phyloP scores from a whole-genome alignment of 352 stramenopile species.

The Hyaloperonospora arabidopsidis region DNA sequence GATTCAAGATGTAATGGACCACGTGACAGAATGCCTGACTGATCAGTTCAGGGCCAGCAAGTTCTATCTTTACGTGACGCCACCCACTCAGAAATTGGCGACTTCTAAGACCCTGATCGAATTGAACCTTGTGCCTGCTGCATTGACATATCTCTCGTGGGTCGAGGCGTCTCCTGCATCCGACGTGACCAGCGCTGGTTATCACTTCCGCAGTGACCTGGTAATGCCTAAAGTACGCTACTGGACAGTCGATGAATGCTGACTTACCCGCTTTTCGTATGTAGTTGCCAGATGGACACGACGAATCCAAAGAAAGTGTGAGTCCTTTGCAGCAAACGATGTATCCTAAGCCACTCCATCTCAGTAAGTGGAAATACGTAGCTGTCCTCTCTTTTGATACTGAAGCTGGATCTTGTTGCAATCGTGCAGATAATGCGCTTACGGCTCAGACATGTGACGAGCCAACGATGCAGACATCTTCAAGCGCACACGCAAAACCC shows the following conservation, averaged over 20 bases:
- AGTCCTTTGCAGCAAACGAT: constrained; percentile 17
- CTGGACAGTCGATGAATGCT: neutral
- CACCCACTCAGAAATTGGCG: constrained; percentile 57
- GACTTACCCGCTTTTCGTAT: constrained; percentile 1
- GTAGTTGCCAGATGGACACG: constrained; percentile 29
- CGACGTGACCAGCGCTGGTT: constrained; percentile 24
- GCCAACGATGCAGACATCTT: constrained; percentile 22
- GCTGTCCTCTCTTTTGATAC: neutral
- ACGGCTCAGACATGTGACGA: constrained; percentile 21
- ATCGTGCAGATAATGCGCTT: constrained; percentile 23
- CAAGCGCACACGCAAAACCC: constrained; percentile 25
- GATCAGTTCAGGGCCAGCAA: constrained; percentile 12
- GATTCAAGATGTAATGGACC: constrained; percentile 55
- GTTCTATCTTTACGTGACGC: constrained; percentile 80
- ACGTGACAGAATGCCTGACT: constrained; percentile 50
- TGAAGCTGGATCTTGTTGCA: constrained; percentile 9
- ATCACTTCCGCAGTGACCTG: constrained; percentile 55
- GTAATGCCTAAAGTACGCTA: constrained; percentile 21
- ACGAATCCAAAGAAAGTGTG: constrained; percentile 36
- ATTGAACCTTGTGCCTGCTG: constrained; percentile 69
- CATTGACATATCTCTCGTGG: constrained; percentile 74
- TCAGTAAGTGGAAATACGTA: constrained; percentile 24
- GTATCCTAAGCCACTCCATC: constrained; percentile 43
- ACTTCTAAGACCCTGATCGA: constrained; percentile 51
- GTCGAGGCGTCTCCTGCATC: constrained; percentile 20